phyloP scores from a whole-genome alignment of 192 early-diverging fungal species.

The Coemansia sp. region DNA sequence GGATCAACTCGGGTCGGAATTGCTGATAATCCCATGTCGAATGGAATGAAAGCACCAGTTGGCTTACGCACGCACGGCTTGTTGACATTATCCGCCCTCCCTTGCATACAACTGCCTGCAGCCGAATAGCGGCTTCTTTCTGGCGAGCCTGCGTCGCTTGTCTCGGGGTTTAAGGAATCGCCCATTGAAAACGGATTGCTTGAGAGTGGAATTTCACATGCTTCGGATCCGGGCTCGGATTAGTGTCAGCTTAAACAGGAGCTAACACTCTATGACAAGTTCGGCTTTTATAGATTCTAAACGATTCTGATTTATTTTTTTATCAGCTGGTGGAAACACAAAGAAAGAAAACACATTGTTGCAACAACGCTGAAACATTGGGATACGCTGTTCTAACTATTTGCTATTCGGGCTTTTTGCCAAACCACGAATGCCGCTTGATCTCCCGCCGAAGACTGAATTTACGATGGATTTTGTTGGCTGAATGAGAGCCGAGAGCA shows the following conservation, averaged over 20 bases:
- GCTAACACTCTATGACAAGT: background rate
- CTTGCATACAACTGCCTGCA: background rate
- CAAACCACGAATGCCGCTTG: constrained; percentile 40
- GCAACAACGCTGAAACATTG: background rate
- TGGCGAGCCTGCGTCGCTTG: background rate
- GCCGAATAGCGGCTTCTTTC: too few species aligned
- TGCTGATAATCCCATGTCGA: background rate
- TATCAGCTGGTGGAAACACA: background rate
- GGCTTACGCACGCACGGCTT: background rate
- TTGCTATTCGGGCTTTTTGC: constrained; percentile 14
- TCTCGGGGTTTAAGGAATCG: background rate
- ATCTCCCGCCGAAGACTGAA: constrained; percentile 37
- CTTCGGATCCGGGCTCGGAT: background rate
- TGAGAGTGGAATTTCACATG: background rate
- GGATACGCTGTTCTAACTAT: background rate
- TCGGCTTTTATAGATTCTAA: background rate
- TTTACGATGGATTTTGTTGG: background rate
- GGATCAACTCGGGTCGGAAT: background rate
- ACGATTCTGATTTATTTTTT: background rate
- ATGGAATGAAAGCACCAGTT: background rate
- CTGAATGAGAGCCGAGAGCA: background rate
- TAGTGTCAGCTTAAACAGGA: too few species aligned
- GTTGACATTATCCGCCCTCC: background rate
- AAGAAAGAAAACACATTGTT: background rate
- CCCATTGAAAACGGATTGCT: background rate